Evolutionary conservation across 805 yeast species (phyloP).

Genomic region (Lachancea dasiensis): DNA sequence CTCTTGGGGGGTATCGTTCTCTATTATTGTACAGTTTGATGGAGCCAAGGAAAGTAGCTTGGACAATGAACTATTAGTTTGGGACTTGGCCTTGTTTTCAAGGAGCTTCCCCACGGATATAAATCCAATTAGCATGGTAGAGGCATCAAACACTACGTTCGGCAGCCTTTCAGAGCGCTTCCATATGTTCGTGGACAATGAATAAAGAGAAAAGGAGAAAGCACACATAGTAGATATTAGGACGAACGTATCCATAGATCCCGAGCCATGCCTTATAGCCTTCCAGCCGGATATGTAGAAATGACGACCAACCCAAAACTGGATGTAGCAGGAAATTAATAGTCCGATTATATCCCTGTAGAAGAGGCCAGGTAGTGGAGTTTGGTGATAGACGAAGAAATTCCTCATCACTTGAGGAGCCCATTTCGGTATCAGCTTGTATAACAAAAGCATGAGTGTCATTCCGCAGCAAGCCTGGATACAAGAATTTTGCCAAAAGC

Average conservation of each 20-base stretch:
- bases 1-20: conserved; percentile 30
- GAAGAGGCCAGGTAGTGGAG: conserved; percentile 21
- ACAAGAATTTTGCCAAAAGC: conserved; percentile 60
- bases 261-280: conserved; percentile 62
- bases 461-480: conserved; percentile 50
- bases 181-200: conserved; percentile 48
- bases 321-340: conserved; percentile 55
- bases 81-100: conserved; percentile 89
- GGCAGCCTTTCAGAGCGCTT: conserved; percentile 40
- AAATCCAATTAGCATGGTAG: conserved; percentile 76
- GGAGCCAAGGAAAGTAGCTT: conserved; percentile 78
- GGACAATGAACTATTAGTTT: conserved; percentile 84
- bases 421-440: conserved; percentile 43
- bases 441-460: conserved; percentile 48
- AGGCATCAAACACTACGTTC: conserved; percentile 74
- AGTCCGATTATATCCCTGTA: conserved; percentile 51
- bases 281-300: conserved; percentile 62
- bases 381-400: conserved; percentile 29
- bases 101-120: conserved; percentile 87
- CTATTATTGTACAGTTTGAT: conserved; percentile 59
- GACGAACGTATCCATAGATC: conserved; percentile 90
- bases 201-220: conserved; percentile 61
- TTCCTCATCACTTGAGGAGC: conserved; percentile 28
- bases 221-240: conserved; percentile 77
- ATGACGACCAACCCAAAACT: conserved; percentile 55